Evolutionary conservation across 2,329 filamentous ascomycete species (phyloP), one percentile per base, ranked within the genome.

Genomic region (Furcasterigmium furcatum): DNA sequence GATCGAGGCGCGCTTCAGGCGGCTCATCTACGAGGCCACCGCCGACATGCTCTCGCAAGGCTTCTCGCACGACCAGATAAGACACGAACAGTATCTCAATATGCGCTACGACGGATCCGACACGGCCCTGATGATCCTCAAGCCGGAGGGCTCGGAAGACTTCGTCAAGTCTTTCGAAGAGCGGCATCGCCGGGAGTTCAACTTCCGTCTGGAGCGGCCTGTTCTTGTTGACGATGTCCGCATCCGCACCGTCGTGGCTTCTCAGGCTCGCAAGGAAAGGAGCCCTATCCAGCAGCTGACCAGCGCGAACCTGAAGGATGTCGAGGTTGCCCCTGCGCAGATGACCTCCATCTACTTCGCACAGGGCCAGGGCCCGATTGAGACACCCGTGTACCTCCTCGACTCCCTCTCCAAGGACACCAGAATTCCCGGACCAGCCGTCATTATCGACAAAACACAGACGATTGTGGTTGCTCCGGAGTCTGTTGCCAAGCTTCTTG

Each of bases 51-150:
- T 73, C 19, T 84, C 87, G 2, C 91, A 96, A 65, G 91, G 91
- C 0, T 96, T 96, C 58, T 71, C 76, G 2, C 80, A 87, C 36
- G 69, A 79, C 5, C 82, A 88, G 25, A 88, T 96, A 20, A 76
- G 84, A 0, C 95, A 92, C 58, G 91, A 96, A 61, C 88, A 95
- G 60, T 96, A 96, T 59, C 79, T 97, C 46, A 96, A 96, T 61
- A 91, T 96, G 85, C 77, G 91, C 46, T 96, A 96, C 58, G 81
- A 89, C 29, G 91, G 91, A 10, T 95, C 91, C 0, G 91, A 96
- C 61, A 94, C 90, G 8, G 88, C 91, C 1, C 75, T 96, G 35
- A 96, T 96, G 91, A 82, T 95, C 41, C 69, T 94, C 52, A 88
- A 86, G 63, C 89, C 91, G 0, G 77, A 66, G 3, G 67, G 75